phyloP scores from a whole-genome alignment of 176 grass and related monocot genomes.

The Dactylis glomerata region DNA sequence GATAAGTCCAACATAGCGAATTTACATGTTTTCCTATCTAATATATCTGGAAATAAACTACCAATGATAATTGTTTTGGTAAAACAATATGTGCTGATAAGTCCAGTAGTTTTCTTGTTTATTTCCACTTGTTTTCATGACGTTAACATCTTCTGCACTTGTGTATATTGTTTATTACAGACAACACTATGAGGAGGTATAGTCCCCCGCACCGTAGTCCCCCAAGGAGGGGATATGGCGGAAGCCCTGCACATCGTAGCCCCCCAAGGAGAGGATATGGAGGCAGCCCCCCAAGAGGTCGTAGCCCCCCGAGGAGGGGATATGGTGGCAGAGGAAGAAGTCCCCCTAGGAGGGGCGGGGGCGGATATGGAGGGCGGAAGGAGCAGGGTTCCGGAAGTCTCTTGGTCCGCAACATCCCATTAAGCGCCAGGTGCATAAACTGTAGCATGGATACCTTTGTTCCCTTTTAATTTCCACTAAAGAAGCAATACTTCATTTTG shows the following conservation, averaged over 20 bases:
- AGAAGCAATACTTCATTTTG: not conserved
- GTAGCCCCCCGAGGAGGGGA: conserved; percentile 74
- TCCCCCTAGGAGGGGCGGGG: conserved; percentile 63
- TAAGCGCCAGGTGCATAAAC: conserved; percentile 57
- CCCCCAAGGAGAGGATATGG: conserved; percentile 87
- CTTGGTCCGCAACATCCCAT: conserved; percentile 90
- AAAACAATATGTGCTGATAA: not conserved
- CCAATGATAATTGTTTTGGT: not conserved
- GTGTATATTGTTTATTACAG: not conserved
- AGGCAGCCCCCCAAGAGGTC: conserved; percentile 41
- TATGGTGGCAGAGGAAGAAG: conserved; percentile 85
- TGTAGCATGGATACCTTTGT: not conserved
- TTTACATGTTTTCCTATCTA: not conserved
- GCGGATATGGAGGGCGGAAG: conserved; percentile 58
- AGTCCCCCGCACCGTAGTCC: conserved; percentile 78
- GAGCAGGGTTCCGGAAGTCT: conserved; percentile 63
- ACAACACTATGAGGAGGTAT: conserved; percentile 77
- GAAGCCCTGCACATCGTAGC: conserved; percentile 51
- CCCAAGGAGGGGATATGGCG: conserved; percentile 76
- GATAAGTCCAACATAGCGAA: not conserved
- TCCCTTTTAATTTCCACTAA: not conserved
- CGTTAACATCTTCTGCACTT: not conserved
- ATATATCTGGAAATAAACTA: not conserved
- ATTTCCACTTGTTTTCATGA: not conserved
- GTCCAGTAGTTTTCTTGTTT: not conserved